Conservation (phyloP, 2,329 filamentous ascomycete genomes). For the Aspergillus caelatus region DNA sequence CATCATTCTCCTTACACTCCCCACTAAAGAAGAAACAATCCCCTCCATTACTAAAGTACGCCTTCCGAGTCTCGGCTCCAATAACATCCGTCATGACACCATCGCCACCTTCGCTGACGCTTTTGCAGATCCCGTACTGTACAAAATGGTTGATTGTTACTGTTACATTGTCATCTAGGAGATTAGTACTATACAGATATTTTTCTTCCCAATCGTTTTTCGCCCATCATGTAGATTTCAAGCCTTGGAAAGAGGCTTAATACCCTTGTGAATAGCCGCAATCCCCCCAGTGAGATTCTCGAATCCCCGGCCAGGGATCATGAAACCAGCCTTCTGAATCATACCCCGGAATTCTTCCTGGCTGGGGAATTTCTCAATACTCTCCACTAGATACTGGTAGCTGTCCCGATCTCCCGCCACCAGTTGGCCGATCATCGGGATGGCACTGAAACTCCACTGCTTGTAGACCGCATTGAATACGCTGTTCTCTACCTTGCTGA, state of each 20-base stretch:
- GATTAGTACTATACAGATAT: conserved; percentile 4
- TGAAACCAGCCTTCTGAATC: conserved; percentile 71
- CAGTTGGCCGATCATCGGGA: conserved; percentile 91
- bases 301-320: conserved; percentile 78
- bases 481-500: conserved; percentile 79
- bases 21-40: conserved; percentile 1
- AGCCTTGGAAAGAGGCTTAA: conserved; percentile 65
- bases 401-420: conserved; percentile 93
- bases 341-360: conserved; percentile 77
- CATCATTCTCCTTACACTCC: neutral
- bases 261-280: conserved; percentile 93
- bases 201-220: neutral
- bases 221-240: neutral
- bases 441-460: conserved; percentile 92
- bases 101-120: conserved; percentile 19
- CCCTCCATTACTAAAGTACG: neutral
- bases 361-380: conserved; percentile 88
- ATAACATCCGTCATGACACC: conserved; percentile 17
- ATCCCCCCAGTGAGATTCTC: conserved; percentile 92
- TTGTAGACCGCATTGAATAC: conserved; percentile 87
- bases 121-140: conserved; percentile 7
- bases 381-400: conserved; percentile 98
- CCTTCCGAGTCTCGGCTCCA: neutral
- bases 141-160: conserved; percentile 4
- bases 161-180: conserved; percentile 9